These are phyloP conservation scores for Volvariella volvacea DNA, from an alignment of 1,284 basidiomycete species.

Conservation along the genomic window DNA sequence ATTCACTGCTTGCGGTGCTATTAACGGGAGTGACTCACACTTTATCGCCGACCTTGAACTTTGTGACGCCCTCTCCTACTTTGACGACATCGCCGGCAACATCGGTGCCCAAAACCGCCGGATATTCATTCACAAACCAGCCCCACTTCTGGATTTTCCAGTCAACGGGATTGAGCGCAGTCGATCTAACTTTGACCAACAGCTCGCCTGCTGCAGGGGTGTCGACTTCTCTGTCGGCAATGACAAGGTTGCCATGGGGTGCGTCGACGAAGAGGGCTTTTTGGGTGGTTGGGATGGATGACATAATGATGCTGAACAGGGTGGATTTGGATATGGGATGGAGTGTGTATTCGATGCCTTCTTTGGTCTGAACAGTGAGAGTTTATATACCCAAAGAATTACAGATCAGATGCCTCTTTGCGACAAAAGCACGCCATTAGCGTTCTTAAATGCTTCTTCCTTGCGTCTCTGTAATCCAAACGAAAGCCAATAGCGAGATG, in stretches of 20 bases:
- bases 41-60: conserved; percentile 17
- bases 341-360: no score
- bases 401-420: no score
- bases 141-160: conserved; percentile 29
- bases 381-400: no score
- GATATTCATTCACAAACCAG: conserved; percentile 23
- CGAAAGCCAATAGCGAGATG: no score
- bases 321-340: no score
- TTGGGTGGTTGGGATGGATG: no score
- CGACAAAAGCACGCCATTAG: no score
- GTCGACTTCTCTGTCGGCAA: conserved; percentile 12
- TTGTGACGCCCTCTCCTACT: conserved; percentile 17
- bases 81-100: conserved; percentile 21
- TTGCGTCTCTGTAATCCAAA: no score
- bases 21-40: conserved; percentile 19
- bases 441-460: no score
- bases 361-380: no score
- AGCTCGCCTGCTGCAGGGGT: conserved; percentile 30
- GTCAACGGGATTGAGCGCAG: conserved; percentile 36
- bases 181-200: conserved; percentile 31
- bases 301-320: no score
- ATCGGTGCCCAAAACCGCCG: conserved; percentile 34
- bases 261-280: conserved; percentile 4
- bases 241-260: conserved; percentile 8
- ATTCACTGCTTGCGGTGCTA: neutral